phyloP scores from a whole-genome alignment of 371 early-diverging fungal genomes.

The Encephalitozoon cuniculi region DNA sequence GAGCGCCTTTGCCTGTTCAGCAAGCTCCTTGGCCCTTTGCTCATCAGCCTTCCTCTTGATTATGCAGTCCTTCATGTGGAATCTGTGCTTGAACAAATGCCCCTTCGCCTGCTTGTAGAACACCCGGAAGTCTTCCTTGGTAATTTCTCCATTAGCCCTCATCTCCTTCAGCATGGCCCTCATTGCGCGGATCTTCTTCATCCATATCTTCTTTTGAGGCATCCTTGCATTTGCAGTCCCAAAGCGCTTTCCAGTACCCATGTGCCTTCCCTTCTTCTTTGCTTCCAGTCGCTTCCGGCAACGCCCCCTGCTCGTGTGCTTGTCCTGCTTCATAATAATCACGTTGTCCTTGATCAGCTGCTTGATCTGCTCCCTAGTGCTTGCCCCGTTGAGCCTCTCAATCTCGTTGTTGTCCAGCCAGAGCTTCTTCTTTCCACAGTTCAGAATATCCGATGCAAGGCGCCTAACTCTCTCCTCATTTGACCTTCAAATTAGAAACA shows the following conservation, averaged over 20 bases:
- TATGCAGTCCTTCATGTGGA: constrained; percentile 96
- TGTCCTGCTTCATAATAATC: constrained; percentile 86
- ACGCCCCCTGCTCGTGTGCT: constrained; percentile 83
- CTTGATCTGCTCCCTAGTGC: constrained; percentile 80
- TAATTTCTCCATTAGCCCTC: constrained; percentile 86
- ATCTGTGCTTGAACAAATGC: constrained; percentile 99
- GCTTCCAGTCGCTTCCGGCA: constrained; percentile 80
- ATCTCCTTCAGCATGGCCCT: constrained; percentile 91
- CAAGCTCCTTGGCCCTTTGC: constrained; percentile 78
- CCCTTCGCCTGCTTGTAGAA: constrained; percentile 97
- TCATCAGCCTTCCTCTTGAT: constrained; percentile 98
- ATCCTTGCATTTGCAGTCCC: constrained; percentile 98
- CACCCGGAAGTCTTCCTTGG: constrained; percentile 82
- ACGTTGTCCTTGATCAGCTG: constrained; percentile 90
- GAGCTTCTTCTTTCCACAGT: constrained; percentile 94
- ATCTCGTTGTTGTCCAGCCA: constrained; percentile 98
- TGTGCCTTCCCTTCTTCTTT: constrained; percentile 95
- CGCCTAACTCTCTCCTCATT: constrained; percentile 64
- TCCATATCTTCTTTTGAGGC: constrained; percentile 90
- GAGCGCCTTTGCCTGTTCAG: constrained; percentile 86
- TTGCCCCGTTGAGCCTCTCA: constrained; percentile 84
- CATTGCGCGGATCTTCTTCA: constrained; percentile 94
- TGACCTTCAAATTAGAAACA: constrained; percentile 37
- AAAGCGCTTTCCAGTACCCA: constrained; percentile 89
- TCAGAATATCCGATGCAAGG: constrained; percentile 88